phyloP scores from a whole-genome alignment of 164 flowering plant species.

The Chimonanthus praecox region DNA sequence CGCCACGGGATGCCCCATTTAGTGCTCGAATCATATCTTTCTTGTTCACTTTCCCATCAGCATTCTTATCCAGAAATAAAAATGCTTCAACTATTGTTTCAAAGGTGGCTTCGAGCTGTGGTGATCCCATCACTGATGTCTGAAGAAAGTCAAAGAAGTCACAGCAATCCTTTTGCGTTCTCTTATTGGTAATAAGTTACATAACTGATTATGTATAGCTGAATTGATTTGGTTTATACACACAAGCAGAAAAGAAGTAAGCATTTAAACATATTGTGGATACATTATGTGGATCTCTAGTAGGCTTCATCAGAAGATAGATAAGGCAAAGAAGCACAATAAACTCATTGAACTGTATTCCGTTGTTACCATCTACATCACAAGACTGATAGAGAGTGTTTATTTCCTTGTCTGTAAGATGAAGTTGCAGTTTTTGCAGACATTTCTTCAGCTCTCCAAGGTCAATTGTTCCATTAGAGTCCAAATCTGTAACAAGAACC shows the following conservation, averaged over 20 bases:
- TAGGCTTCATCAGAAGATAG: constrained; percentile 50
- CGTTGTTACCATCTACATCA: constrained; percentile 51
- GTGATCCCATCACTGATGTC: constrained; percentile 38
- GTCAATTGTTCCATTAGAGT: constrained; percentile 54
- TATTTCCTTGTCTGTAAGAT: constrained; percentile 43
- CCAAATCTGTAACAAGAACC: constrained; percentile 39
- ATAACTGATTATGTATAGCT: background rate
- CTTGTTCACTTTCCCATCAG: constrained; percentile 69
- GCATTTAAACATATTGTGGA: background rate
- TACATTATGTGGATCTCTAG: constrained; percentile 28
- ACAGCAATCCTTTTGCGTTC: background rate
- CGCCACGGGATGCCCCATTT: constrained; percentile 46
- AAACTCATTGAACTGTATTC: constrained; percentile 67
- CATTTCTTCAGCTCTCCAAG: constrained; percentile 52
- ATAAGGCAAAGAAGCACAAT: constrained; percentile 67
- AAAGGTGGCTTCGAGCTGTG: constrained; percentile 52
- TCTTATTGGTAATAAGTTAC: too few species aligned
- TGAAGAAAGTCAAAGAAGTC: constrained; percentile 22
- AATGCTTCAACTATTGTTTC: constrained; percentile 63
- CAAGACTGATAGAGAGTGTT: constrained; percentile 55
- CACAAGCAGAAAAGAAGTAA: background rate
- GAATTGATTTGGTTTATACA: background rate
- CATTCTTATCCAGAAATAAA: constrained; percentile 68
- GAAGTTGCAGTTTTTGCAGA: constrained; percentile 42
- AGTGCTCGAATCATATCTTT: constrained; percentile 58